Evolutionary conservation across 148 eudicot species (phyloP).

Genomic region (Drosera capensis): DNA sequence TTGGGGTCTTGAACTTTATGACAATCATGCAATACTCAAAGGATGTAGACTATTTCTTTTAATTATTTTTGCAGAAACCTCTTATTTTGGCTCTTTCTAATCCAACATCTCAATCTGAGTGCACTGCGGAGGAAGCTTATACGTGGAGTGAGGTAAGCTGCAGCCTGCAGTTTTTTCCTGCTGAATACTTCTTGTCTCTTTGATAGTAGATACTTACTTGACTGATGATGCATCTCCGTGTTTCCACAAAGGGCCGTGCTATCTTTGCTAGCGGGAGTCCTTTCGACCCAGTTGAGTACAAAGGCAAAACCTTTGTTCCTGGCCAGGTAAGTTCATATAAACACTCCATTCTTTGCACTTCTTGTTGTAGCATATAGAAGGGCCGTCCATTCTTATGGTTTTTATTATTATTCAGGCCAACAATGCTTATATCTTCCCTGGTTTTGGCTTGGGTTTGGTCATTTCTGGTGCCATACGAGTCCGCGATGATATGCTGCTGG

Average conservation of each 20-base stretch:
- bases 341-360: not conserved
- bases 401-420: slow-evolving; percentile 37
- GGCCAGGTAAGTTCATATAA: slow-evolving; percentile 47
- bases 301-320: slow-evolving; percentile 53
- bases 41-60: not conserved
- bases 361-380: not conserved
- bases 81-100: slow-evolving; percentile 89
- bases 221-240: no score
- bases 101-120: slow-evolving; percentile 88
- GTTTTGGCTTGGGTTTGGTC: slow-evolving; percentile 81
- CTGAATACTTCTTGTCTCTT: not conserved
- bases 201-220: not conserved
- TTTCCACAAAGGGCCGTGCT: slow-evolving; percentile 77
- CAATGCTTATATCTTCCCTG: slow-evolving; percentile 92
- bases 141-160: slow-evolving; percentile 56
- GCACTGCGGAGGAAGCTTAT: slow-evolving; percentile 97
- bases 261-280: slow-evolving; percentile 93
- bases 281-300: slow-evolving; percentile 65
- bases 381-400: not conserved
- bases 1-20: no score
- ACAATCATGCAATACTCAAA: no score
- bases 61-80: slow-evolving; percentile 45
- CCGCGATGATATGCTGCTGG: slow-evolving; percentile 73
- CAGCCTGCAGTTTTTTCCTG: not conserved
- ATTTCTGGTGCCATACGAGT: slow-evolving; percentile 93